Conservation (phyloP, 768 basidiomycete genomes). For the Podaxis mareebaensis region DNA sequence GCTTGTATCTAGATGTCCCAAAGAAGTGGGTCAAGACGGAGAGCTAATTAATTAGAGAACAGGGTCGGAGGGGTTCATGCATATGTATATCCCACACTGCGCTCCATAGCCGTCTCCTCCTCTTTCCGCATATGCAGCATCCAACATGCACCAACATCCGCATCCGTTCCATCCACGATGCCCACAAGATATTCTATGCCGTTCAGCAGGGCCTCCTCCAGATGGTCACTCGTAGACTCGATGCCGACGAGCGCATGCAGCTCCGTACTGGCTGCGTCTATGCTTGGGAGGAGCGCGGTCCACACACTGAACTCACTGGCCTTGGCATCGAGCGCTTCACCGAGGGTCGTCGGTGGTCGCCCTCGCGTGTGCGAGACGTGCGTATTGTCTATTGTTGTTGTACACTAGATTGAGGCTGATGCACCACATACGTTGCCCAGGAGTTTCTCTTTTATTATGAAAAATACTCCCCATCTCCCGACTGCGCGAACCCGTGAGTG, state of each 20-base stretch:
- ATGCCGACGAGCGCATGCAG: slow-evolving; percentile 71
- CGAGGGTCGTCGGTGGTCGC: slow-evolving; percentile 81
- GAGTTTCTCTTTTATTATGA: slow-evolving; percentile 88
- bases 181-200: slow-evolving; percentile 80
- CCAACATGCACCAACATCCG: slow-evolving; percentile 74
- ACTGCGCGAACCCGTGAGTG: slow-evolving; percentile 38
- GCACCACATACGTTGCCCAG: slow-evolving; percentile 34
- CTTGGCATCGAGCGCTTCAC: slow-evolving; percentile 85
- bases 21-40: slow-evolving; percentile 19
- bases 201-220: slow-evolving; percentile 61
- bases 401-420: background rate
- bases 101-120: slow-evolving; percentile 12
- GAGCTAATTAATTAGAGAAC: slow-evolving; percentile 24
- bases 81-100: slow-evolving; percentile 15
- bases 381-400: slow-evolving; percentile 26
- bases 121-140: slow-evolving; percentile 53
- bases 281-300: slow-evolving; percentile 76
- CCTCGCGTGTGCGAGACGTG: slow-evolving; percentile 82
- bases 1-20: slow-evolving; percentile 1
- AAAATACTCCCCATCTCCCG: slow-evolving; percentile 54
- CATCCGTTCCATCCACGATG: slow-evolving; percentile 76
- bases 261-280: slow-evolving; percentile 56
- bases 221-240: slow-evolving; percentile 76
- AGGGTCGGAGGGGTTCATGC: slow-evolving; percentile 17
- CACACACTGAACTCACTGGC: slow-evolving; percentile 73